Evolutionary conservation across 371 early-diverging fungal genomes (phyloP).

Genomic region (Lichtheimia hyalospora): DNA sequence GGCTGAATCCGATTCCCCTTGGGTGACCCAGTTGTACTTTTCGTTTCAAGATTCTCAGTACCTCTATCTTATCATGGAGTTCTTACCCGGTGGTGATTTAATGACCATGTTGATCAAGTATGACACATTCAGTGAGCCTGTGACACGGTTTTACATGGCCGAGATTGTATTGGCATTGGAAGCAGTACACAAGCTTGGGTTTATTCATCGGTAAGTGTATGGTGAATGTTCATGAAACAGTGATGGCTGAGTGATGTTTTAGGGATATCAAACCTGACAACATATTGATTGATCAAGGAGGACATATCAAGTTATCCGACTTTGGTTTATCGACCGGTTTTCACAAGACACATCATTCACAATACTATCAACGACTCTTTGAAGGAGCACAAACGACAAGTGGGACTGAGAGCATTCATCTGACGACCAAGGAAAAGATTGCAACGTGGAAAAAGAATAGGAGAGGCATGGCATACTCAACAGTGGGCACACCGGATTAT

Average conservation of each 20-base stretch:
- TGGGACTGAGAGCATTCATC: conserved; percentile 74
- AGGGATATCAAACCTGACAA: conserved; percentile 92
- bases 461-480: conserved; percentile 86
- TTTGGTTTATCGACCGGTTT: conserved; percentile 99
- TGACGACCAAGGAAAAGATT: conserved; percentile 76
- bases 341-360: conserved; percentile 96
- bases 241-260: conserved; percentile 6
- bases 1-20: conserved; percentile 95
- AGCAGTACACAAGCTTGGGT: conserved; percentile 94
- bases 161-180: conserved; percentile 96
- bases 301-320: conserved; percentile 92
- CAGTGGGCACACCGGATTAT: conserved; percentile 98
- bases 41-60: conserved; percentile 94
- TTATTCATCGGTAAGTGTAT: conserved; percentile 87
- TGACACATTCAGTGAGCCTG: conserved; percentile 94
- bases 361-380: conserved; percentile 82
- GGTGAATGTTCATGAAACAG: conserved; percentile 33
- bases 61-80: conserved; percentile 98
- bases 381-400: conserved; percentile 58
- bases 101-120: conserved; percentile 98
- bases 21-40: conserved; percentile 98
- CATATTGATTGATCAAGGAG: conserved; percentile 81
- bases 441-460: conserved; percentile 98
- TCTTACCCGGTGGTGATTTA: conserved; percentile 96
- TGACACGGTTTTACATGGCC: conserved; percentile 98